Percentiles rank a stretch among this genome's conserved stretches.
Evolutionary conservation across 2,329 filamentous ascomycete species (phyloP).

Genomic region (Claviceps capensis): DNA sequence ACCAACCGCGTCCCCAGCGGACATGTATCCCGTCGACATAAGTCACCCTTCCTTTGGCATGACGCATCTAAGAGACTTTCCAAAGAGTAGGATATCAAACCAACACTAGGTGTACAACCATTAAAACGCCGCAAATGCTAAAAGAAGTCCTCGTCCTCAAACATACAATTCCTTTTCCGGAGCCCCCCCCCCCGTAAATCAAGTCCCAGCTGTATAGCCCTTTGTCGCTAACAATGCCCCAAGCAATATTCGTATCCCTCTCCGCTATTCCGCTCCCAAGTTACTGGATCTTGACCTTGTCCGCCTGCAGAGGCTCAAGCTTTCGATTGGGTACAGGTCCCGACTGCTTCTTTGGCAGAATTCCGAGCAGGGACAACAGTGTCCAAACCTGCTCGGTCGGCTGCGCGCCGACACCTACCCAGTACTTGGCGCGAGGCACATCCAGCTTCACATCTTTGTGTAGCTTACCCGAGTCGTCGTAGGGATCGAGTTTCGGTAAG

Average conservation of each 20-base stretch:
- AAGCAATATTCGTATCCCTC: too few species aligned
- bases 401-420: slow-evolving; percentile 93
- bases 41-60: too few species aligned
- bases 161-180: background rate
- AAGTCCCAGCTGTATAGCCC: background rate
- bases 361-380: slow-evolving; percentile 62
- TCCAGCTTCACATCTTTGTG: slow-evolving; percentile 92
- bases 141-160: background rate
- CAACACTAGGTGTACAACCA: background rate
- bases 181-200: background rate
- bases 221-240: background rate
- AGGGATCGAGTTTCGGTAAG: slow-evolving; percentile 46
- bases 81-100: too few species aligned
- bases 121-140: background rate
- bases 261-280: background rate
- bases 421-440: slow-evolving; percentile 70
- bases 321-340: slow-evolving; percentile 15
- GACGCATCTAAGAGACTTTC: too few species aligned
- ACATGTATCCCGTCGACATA: too few species aligned
- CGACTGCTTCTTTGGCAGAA: slow-evolving; percentile 25
- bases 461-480: slow-evolving; percentile 49
- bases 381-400: slow-evolving; percentile 84
- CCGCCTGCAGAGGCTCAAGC: slow-evolving; percentile 14
- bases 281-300: slow-evolving; percentile 18
- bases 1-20: too few species aligned